A percentile compares a stretch with the other conserved stretches of the same genome.
Conservation (phyloP, 371 early-diverging fungal species). For the Mortierella sp. region DNA sequence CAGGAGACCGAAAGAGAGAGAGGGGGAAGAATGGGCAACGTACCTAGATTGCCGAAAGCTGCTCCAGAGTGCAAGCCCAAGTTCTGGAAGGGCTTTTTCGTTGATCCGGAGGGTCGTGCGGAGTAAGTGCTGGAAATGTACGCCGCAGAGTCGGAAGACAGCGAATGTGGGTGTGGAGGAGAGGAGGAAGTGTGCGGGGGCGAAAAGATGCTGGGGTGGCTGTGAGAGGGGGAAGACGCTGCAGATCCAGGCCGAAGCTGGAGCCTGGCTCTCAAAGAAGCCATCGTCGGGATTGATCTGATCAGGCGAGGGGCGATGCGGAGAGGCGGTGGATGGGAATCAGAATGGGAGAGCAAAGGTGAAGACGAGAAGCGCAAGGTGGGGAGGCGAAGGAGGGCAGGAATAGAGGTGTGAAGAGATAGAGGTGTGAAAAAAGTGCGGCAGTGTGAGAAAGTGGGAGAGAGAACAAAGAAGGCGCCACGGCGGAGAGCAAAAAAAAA, state of each 20-base stretch:
- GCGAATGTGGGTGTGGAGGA: neutral
- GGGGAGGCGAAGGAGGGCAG: neutral
- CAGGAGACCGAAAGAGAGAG: slow-evolving; percentile 1
- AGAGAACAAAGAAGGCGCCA: neutral
- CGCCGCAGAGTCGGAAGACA: neutral
- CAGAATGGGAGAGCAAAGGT: slow-evolving; percentile 3
- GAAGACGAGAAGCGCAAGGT: slow-evolving; percentile 3
- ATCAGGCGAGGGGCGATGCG: neutral
- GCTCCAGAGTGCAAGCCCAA: slow-evolving; percentile 73
- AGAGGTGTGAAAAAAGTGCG: neutral
- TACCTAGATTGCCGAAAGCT: slow-evolving; percentile 73
- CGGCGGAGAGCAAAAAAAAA: no score
- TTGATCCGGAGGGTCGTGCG: neutral
- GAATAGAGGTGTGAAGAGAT: neutral
- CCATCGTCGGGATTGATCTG: slow-evolving; percentile 1
- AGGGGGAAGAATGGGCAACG: neutral
- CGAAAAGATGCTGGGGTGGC: neutral
- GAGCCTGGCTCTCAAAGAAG: slow-evolving; percentile 44
- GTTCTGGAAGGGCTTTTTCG: slow-evolving; percentile 33
- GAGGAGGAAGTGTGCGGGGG: slow-evolving; percentile 2
- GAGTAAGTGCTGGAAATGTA: neutral
- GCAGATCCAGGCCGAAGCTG: slow-evolving; percentile 41
- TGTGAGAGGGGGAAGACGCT: neutral
- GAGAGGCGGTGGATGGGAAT: neutral
- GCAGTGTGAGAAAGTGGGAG: neutral